phyloP scores from a whole-genome alignment of 2,329 filamentous ascomycete genomes.

The Phoma sp. region DNA sequence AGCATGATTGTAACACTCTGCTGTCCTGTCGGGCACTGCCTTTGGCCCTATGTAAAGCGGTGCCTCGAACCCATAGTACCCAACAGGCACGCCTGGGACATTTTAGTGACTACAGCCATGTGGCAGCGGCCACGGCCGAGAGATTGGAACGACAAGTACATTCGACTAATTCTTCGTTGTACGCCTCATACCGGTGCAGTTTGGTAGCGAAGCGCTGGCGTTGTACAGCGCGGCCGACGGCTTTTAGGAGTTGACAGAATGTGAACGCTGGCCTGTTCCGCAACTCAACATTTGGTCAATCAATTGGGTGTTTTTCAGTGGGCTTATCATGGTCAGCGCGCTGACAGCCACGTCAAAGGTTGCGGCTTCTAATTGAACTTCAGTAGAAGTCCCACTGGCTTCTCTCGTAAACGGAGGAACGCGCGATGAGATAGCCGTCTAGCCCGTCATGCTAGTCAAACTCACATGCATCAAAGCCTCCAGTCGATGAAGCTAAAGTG shows the following conservation, averaged over 20 bases:
- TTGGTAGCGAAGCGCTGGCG: conserved; percentile 41
- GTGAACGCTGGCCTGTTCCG: conserved; percentile 6
- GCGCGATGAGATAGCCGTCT: no score
- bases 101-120: conserved; percentile 1
- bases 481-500: no score
- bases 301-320: not conserved
- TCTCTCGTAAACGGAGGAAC: no score
- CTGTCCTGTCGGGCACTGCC: not conserved
- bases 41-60: not conserved
- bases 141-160: not conserved
- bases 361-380: not conserved
- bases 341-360: not conserved
- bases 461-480: no score
- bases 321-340: not conserved
- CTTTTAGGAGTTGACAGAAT: conserved; percentile 17
- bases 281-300: conserved; percentile 2
- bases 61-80: not conserved
- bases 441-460: no score
- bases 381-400: not conserved
- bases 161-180: conserved; percentile 5
- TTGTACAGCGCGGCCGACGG: conserved; percentile 43
- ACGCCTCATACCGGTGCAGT: not conserved
- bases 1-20: not conserved
- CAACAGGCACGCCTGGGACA: not conserved
- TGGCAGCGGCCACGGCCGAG: conserved; percentile 1